A percentile compares a stretch with the other conserved stretches of the same genome.
Evolutionary conservation across 2,329 filamentous ascomycete genomes (phyloP).

Genomic region (Phialocephala sp.): DNA sequence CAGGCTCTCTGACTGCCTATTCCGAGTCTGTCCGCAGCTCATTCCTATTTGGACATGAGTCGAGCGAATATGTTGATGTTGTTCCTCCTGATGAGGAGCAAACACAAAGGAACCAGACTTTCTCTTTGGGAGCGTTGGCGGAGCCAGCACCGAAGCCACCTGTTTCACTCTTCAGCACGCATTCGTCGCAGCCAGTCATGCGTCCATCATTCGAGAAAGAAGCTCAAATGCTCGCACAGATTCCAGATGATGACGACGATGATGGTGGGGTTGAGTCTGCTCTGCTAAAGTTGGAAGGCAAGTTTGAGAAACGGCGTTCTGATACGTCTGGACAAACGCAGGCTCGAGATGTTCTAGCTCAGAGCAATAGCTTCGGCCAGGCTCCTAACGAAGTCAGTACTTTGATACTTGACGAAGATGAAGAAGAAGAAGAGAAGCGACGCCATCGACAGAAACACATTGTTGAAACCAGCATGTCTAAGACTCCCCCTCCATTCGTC

Average conservation of each 20-base stretch:
- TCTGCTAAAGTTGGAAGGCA: constrained; percentile 88
- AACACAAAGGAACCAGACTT: constrained; percentile 51
- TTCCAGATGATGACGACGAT: constrained; percentile 79
- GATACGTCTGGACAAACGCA: constrained; percentile 32
- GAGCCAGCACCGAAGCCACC: constrained; percentile 54
- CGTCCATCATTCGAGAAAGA: constrained; percentile 85
- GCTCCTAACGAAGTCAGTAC: constrained; percentile 34
- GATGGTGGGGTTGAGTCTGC: constrained; percentile 94
- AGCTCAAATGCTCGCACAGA: constrained; percentile 83
- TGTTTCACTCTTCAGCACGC: constrained; percentile 64
- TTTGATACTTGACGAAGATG: constrained; percentile 31
- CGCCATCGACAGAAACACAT: constrained; percentile 54
- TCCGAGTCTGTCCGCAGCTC: constrained; percentile 66
- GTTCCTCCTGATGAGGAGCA: constrained; percentile 44
- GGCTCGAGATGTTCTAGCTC: constrained; percentile 20
- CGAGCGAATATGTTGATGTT: constrained; percentile 52
- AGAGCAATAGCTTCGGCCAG: constrained; percentile 39
- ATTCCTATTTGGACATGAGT: constrained; percentile 49
- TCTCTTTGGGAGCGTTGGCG: constrained; percentile 64
- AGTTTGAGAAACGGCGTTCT: constrained; percentile 63
- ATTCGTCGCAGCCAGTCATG: constrained; percentile 67
- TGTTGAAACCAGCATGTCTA: constrained; percentile 48
- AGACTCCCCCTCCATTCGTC: constrained; percentile 38
- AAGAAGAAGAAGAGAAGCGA: constrained; percentile 47
- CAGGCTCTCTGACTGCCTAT: constrained; percentile 64